phyloP scores from a whole-genome alignment of 345 rosid genomes.

The Citrus glauca region DNA sequence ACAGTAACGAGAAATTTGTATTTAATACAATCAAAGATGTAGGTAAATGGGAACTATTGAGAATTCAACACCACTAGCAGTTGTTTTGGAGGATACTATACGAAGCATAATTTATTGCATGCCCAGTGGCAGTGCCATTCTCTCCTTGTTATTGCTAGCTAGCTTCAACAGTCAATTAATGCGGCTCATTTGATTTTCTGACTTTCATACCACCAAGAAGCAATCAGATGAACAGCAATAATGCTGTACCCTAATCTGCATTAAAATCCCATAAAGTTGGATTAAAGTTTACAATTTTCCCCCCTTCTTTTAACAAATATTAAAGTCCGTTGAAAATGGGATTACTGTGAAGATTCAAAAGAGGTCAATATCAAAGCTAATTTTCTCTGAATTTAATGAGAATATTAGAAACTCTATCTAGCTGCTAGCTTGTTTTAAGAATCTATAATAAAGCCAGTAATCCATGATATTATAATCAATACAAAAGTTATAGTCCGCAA shows the following conservation, averaged over 20 bases:
- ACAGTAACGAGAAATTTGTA: not conserved
- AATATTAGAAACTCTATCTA: not conserved
- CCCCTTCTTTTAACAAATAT: not conserved
- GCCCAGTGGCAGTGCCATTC: too few relatives aligned
- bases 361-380: slow-evolving; percentile 6
- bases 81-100: not conserved
- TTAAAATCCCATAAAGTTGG: not conserved
- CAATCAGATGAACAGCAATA: slow-evolving; percentile 26
- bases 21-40: not conserved
- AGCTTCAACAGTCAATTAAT: slow-evolving; percentile 44
- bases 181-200: slow-evolving; percentile 53
- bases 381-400: not conserved
- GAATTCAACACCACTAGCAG: not conserved
- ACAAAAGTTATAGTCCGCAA: slow-evolving; percentile 7
- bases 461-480: slow-evolving; percentile 10
- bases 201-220: slow-evolving; percentile 9
- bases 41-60: not conserved
- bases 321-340: not conserved
- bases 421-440: not conserved
- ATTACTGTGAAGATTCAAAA: not conserved
- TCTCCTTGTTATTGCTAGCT: not conserved
- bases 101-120: not conserved
- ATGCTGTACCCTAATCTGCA: slow-evolving; percentile 6
- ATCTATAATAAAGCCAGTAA: not conserved
- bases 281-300: not conserved